Conservation (phyloP, 2,329 filamentous ascomycete genomes). For the Diplocarpon rosae region DNA sequence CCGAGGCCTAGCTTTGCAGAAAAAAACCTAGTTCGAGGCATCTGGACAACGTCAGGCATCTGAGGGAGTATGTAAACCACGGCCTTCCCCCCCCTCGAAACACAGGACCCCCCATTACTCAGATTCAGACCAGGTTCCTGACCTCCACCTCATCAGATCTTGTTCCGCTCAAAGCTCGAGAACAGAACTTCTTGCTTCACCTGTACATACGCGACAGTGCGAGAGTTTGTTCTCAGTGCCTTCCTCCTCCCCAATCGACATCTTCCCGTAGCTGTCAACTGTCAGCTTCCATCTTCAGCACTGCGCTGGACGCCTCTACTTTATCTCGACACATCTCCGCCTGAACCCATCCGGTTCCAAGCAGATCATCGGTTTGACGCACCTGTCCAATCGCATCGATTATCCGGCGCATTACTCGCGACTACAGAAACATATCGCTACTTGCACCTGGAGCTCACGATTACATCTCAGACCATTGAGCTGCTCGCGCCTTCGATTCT, state of each 20-base stretch:
- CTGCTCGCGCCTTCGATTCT: background rate
- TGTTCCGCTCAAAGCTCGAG: slow-evolving; percentile 7
- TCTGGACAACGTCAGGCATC: slow-evolving; percentile 14
- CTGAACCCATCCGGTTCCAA: slow-evolving; percentile 5
- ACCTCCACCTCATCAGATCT: slow-evolving; percentile 20
- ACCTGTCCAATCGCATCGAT: background rate
- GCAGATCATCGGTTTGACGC: slow-evolving; percentile 7
- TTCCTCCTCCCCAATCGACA: background rate
- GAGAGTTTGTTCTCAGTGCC: slow-evolving; percentile 1
- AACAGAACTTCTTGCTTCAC: slow-evolving; percentile 3
- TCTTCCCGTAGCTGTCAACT: background rate
- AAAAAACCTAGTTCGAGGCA: slow-evolving; percentile 19
- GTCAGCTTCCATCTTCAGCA: slow-evolving; percentile 13
- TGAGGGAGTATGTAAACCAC: slow-evolving; percentile 24
- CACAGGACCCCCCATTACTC: too few relatives aligned
- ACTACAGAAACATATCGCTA: too few relatives aligned
- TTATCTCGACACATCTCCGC: slow-evolving; percentile 3
- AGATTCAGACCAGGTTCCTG: slow-evolving; percentile 17
- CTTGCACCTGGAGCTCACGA: too few relatives aligned
- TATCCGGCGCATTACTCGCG: slow-evolving; percentile 3
- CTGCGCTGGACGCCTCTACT: slow-evolving; percentile 19
- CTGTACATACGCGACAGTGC: slow-evolving; percentile 3
- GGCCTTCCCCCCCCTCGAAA: slow-evolving; percentile 14
- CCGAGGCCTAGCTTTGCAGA: slow-evolving; percentile 15
- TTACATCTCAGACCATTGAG: background rate